Base-by-base conservation (phyloP, 2,329 filamentous ascomycete genomes). In the Dactylellina haptotyla region DNA sequence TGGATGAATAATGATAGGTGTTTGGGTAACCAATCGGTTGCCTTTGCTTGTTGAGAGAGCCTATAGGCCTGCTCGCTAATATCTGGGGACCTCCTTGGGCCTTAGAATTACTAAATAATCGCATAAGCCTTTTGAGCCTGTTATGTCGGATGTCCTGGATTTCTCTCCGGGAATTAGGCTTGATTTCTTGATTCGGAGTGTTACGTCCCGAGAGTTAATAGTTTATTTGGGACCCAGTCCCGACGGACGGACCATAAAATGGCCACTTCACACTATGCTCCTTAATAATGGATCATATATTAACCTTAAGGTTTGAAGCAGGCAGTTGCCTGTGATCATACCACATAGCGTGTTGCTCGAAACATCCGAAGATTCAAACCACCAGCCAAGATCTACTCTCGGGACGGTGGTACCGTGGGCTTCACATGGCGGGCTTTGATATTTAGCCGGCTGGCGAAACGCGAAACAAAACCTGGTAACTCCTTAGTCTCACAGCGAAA, bases 201-300 rank as follows among this genome's bases (percentile, higher is more conserved):
- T 67, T 28, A 67, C 23, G 26, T 53, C 25, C 63, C 63, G 63
- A 67, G n/a, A 23, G 18, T 8, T 30, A 43, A 58, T 25, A 20
- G 53, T 43, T 18, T n/a, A 45, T n/a, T 41, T 45, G 23, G 53
- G 45, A 30, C 32, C 25, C 30, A 32, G 37, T 56, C 23, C 23
- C 62, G 63, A 67, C 63, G 63, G 63, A 67, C 63, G 63, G 63
- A 67, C 63, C 51, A 67, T 10, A 43, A 67, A 66, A 18, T 51
- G 30, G 46, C 46, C 14, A 14, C 53, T 25, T 48, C 57, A 23
- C 26, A 9, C 26, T 9, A 6, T 4, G 3, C 23, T 53, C 16
- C 26, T 28, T 18, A 45, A 45, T 32, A 23, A 16, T 37, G 41
- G 12, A 56, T 37, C 50, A 37, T 39, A 28, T 37, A 23, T 32